Evolutionary conservation across 257 asterid genomes (phyloP).

Genomic region (Salvia rosmarinus): DNA sequence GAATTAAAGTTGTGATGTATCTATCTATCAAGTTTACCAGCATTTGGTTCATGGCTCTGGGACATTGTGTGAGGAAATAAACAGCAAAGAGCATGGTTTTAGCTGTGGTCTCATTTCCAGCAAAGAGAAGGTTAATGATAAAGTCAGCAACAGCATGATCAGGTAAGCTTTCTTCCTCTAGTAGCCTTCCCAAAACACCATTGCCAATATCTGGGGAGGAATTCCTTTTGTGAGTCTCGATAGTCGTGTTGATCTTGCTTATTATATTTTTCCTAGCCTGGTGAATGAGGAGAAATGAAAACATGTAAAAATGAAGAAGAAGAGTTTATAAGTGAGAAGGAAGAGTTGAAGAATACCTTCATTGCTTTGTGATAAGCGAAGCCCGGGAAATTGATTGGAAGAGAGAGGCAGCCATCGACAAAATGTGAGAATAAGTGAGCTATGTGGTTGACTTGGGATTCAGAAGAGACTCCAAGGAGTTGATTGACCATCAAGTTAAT

Average conservation of each 20-base stretch:
- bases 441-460: conserved; percentile 79
- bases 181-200: conserved; percentile 70
- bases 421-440: conserved; percentile 80
- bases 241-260: conserved; percentile 63
- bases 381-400: conserved; percentile 81
- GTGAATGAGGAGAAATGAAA: conserved; percentile 2
- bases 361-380: conserved; percentile 85
- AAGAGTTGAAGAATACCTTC: conserved; percentile 54
- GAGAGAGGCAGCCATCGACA: conserved; percentile 90
- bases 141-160: conserved; percentile 83
- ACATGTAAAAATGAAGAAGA: too few relatives aligned
- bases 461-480: conserved; percentile 78
- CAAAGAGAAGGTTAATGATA: conserved; percentile 83
- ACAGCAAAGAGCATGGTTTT: conserved; percentile 91
- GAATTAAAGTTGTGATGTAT: neutral
- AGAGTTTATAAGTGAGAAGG: too few relatives aligned
- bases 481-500: conserved; percentile 93
- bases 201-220: conserved; percentile 46
- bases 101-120: conserved; percentile 94
- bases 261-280: conserved; percentile 83
- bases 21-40: conserved; percentile 51
- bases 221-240: conserved; percentile 53
- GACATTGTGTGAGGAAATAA: conserved; percentile 77
- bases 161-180: conserved; percentile 83
- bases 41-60: conserved; percentile 75